phyloP scores from a whole-genome alignment of 768 basidiomycete genomes.

The Suillus americanus region DNA sequence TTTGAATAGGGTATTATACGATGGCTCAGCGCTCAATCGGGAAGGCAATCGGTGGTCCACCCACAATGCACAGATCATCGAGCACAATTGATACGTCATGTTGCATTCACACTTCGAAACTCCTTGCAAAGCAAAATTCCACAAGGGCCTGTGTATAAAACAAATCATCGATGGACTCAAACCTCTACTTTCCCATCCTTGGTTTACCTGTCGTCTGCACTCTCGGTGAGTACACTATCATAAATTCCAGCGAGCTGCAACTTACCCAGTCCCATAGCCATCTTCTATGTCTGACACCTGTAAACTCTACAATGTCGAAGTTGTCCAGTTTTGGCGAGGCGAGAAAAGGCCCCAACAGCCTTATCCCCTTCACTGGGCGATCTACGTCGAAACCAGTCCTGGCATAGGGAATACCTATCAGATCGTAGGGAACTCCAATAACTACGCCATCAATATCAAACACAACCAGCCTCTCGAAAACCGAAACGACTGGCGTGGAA shows the following conservation, averaged over 20 bases:
- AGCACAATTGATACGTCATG: neutral
- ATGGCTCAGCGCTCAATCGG: neutral
- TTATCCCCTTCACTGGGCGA: conserved; percentile 26
- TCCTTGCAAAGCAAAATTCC: neutral
- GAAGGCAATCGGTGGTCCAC: neutral
- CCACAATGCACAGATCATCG: neutral
- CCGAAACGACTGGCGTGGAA: conserved; percentile 22
- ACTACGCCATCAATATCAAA: conserved; percentile 18
- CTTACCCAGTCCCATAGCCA: neutral
- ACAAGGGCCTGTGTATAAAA: neutral
- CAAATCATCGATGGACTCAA: neutral
- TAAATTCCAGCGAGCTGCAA: neutral
- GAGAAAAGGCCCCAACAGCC: conserved; percentile 1
- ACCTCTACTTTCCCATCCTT: neutral
- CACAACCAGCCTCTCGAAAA: conserved; percentile 7
- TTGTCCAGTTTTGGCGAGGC: conserved; percentile 28
- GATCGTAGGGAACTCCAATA: conserved; percentile 22
- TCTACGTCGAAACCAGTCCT: conserved; percentile 24
- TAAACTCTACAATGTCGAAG: conserved; percentile 21
- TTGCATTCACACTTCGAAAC: neutral
- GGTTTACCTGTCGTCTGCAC: neutral
- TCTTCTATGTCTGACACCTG: conserved; percentile 15
- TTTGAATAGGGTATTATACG: neutral
- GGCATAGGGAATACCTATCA: conserved; percentile 26
- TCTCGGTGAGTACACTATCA: neutral